Percentiles rank a stretch among this genome's conserved stretches.
Evolutionary conservation across 768 basidiomycete species (phyloP).

Genomic region (Nidularia sp.): DNA sequence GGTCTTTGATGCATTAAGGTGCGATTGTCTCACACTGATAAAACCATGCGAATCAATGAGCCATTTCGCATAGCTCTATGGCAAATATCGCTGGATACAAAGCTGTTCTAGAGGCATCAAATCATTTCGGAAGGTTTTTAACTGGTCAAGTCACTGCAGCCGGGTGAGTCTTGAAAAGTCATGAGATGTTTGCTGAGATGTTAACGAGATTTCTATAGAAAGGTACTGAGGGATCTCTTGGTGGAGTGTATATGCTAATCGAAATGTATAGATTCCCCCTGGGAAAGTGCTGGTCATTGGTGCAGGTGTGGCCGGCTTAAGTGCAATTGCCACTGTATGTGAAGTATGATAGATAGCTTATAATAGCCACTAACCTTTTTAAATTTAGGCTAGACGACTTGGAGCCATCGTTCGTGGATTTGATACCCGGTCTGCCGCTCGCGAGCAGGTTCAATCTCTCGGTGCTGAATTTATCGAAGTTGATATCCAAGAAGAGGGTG

Average conservation of each 20-base stretch:
- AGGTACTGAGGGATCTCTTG: too few relatives aligned
- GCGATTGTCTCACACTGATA: slow-evolving; percentile 7
- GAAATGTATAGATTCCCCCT: slow-evolving; percentile 61
- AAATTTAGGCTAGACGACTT: slow-evolving; percentile 63
- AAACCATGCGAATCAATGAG: slow-evolving; percentile 1
- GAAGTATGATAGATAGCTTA: background rate
- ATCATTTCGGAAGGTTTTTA: slow-evolving; percentile 84
- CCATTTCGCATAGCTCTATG: slow-evolving; percentile 61
- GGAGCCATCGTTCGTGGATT: slow-evolving; percentile 89
- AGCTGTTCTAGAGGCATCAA: slow-evolving; percentile 86
- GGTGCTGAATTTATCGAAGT: slow-evolving; percentile 92
- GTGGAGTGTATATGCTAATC: slow-evolving; percentile 2
- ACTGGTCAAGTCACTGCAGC: slow-evolving; percentile 91
- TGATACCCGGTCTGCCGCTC: slow-evolving; percentile 79
- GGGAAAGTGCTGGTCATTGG: slow-evolving; percentile 86
- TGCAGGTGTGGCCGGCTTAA: slow-evolving; percentile 85
- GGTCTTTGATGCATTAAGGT: slow-evolving; percentile 87
- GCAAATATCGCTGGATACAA: slow-evolving; percentile 94
- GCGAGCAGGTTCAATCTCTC: slow-evolving; percentile 86
- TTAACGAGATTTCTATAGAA: too few relatives aligned
- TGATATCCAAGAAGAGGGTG: slow-evolving; percentile 73
- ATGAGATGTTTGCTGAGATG: too few relatives aligned
- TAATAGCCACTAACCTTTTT: background rate
- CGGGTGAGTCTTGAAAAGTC: slow-evolving; percentile 46
- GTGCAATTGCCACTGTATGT: slow-evolving; percentile 78